Conservation (phyloP, 495 filamentous ascomycete genomes). For the Cairneyella variabilis region DNA sequence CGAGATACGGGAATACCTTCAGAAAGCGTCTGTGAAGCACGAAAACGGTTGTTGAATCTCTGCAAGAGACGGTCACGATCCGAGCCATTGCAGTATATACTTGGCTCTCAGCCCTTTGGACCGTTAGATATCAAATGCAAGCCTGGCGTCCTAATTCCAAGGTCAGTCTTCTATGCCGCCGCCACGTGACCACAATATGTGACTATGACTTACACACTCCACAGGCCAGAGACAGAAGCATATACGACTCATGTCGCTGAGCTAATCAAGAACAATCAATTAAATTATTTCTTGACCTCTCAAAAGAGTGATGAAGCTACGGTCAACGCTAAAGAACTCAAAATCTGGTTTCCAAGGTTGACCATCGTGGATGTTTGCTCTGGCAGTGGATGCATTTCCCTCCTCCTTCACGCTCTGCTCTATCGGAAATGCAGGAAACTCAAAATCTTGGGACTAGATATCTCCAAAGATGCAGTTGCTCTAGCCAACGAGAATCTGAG, state of each 20-base stretch:
- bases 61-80: slow-evolving; percentile 59
- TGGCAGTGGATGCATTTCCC: slow-evolving; percentile 85
- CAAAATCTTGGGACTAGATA: slow-evolving; percentile 49
- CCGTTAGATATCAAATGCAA: slow-evolving; percentile 72
- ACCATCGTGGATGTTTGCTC: slow-evolving; percentile 82
- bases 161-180: slow-evolving; percentile 41
- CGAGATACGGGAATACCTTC: slow-evolving; percentile 9
- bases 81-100: slow-evolving; percentile 80
- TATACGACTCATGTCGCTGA: slow-evolving; percentile 55
- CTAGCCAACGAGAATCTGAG: slow-evolving; percentile 59
- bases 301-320: no score
- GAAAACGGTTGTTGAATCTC: slow-evolving; percentile 37
- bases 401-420: slow-evolving; percentile 63
- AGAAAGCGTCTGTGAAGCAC: neutral
- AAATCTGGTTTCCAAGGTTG: slow-evolving; percentile 28
- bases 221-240: slow-evolving; percentile 67
- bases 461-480: slow-evolving; percentile 54
- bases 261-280: slow-evolving; percentile 28
- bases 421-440: slow-evolving; percentile 17
- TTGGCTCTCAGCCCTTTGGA: slow-evolving; percentile 88
- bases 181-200: no score
- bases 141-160: slow-evolving; percentile 78
- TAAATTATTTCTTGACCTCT: no score
- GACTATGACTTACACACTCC: neutral
- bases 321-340: no score